These are phyloP conservation scores for Polytolypa hystricis DNA, from an alignment of 2,329 filamentous ascomycete species.

Conservation along the genomic window DNA sequence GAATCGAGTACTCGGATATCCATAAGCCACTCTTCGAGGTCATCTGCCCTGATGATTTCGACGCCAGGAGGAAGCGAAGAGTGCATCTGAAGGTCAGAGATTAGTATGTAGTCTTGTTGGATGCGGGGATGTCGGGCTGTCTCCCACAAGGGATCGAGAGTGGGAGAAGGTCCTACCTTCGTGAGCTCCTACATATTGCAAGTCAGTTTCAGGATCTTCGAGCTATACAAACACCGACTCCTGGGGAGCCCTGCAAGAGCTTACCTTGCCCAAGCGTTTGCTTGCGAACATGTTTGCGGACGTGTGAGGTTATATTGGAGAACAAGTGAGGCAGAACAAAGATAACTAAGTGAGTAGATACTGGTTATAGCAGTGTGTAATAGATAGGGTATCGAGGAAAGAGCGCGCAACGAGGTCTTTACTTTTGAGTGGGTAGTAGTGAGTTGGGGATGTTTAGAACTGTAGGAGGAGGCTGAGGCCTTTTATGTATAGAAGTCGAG, in stretches of 20 bases:
- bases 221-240: neutral
- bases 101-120: neutral
- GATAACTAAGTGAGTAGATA: too few species aligned
- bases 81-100: conserved; percentile 45
- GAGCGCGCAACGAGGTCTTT: too few species aligned
- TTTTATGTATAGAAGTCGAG: too few species aligned
- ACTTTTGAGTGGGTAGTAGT: too few species aligned
- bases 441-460: too few species aligned
- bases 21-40: conserved; percentile 81
- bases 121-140: neutral
- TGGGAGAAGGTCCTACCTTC: too few species aligned
- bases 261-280: conserved; percentile 38
- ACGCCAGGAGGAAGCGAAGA: conserved; percentile 56
- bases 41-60: conserved; percentile 65
- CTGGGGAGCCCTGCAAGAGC: conserved; percentile 3
- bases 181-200: conserved; percentile 37
- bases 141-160: too few species aligned
- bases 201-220: conserved; percentile 14
- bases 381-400: too few species aligned
- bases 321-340: too few species aligned
- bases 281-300: conserved; percentile 37
- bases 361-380: too few species aligned
- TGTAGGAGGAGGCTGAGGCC: too few species aligned
- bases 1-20: conserved; percentile 83
- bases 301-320: too few species aligned